A percentile compares a stretch with the other conserved stretches of the same genome.
Evolutionary conservation across 805 yeast species (phyloP).

Genomic region (Wickerhamomyces queroliae): DNA sequence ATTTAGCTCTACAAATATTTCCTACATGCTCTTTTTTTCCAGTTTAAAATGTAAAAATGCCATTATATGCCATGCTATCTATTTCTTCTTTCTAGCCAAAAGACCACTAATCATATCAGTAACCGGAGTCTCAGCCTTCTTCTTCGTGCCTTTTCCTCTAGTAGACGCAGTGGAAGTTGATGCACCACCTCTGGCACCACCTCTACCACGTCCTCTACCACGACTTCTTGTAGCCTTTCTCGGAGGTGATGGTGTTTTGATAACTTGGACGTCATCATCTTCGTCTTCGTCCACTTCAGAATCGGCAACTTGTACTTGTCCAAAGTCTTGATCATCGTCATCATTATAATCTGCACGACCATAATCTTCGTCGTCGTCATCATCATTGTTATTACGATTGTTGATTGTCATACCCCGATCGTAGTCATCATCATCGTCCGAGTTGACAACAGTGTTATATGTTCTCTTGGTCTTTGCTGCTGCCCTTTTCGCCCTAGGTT

Average conservation of each 20-base stretch:
- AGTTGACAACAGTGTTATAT: constrained; percentile 21
- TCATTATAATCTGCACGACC: background rate
- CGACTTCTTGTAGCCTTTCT: background rate
- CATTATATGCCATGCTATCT: too few relatives aligned
- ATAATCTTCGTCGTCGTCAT: background rate
- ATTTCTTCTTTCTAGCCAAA: constrained; percentile 1
- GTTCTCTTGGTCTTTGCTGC: background rate
- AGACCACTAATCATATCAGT: constrained; percentile 1
- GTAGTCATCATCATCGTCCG: constrained; percentile 21
- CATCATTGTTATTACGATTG: background rate
- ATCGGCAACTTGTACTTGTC: too few relatives aligned
- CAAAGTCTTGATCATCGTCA: too few relatives aligned
- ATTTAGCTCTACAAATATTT: too few relatives aligned
- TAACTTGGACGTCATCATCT: background rate
- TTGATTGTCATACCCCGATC: constrained; percentile 1
- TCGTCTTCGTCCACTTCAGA: background rate
- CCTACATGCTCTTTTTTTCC: too few relatives aligned
- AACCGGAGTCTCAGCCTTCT: background rate
- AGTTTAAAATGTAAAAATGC: too few relatives aligned
- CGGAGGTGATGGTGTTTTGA: background rate
- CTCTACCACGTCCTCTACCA: background rate
- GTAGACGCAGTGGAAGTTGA: too few relatives aligned
- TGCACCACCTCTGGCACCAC: too few relatives aligned
- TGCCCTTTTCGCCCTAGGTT: background rate
- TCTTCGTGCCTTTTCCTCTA: background rate